Evolutionary conservation across 768 basidiomycete genomes (phyloP).

Genomic region (Serpula lacrymans): DNA sequence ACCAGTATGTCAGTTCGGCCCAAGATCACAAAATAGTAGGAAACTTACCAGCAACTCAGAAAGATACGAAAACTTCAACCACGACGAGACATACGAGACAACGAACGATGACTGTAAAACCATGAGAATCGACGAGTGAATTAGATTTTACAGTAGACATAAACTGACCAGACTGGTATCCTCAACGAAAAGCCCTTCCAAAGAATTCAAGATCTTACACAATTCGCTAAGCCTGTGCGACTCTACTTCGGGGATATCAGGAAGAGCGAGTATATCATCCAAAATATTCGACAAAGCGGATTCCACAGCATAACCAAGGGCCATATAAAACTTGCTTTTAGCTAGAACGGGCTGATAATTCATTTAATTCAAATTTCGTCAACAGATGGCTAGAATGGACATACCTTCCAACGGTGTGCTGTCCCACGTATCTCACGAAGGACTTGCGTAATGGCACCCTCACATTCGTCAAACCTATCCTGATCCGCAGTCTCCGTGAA

Average conservation of each 20-base stretch:
- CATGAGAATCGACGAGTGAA: conserved; percentile 4
- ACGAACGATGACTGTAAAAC: conserved; percentile 63
- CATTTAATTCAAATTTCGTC: background rate
- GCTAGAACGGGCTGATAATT: conserved; percentile 55
- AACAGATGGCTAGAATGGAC: conserved; percentile 12
- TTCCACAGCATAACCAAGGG: conserved; percentile 70
- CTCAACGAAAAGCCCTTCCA: conserved; percentile 80
- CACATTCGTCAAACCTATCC: conserved; percentile 73
- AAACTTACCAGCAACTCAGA: conserved; percentile 81
- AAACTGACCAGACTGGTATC: conserved; percentile 52
- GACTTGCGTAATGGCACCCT: conserved; percentile 59
- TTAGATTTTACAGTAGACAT: background rate
- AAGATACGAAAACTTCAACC: conserved; percentile 94
- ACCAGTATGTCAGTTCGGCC: background rate
- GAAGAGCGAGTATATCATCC: conserved; percentile 67
- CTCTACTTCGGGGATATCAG: conserved; percentile 87
- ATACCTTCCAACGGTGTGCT: conserved; percentile 72
- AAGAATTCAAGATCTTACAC: conserved; percentile 69
- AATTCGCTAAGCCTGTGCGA: conserved; percentile 81
- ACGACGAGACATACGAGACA: conserved; percentile 83
- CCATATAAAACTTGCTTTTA: conserved; percentile 69
- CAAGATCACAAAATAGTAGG: background rate
- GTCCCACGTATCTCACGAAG: conserved; percentile 61
- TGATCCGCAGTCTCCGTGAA: conserved; percentile 71
- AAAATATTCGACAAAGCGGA: conserved; percentile 64